These are phyloP conservation scores for Bipolaris victoriae DNA, from an alignment of 2,329 filamentous ascomycete species.

Conservation along the genomic window DNA sequence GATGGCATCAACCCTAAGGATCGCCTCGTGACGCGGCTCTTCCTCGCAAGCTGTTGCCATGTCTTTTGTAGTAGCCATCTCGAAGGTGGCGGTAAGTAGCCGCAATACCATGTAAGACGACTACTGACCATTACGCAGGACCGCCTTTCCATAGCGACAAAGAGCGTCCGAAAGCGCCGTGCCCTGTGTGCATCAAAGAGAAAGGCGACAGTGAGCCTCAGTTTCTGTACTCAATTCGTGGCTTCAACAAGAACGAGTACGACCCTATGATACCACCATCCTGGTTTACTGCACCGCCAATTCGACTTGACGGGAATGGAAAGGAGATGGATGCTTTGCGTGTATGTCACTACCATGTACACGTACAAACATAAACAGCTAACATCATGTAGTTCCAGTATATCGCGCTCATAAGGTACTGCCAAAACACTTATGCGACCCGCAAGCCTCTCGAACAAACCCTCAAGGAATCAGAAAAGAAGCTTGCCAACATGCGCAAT, in stretches of 20 bases:
- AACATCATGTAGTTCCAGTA: slow-evolving; percentile 56
- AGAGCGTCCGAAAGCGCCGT: slow-evolving; percentile 51
- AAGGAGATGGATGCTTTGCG: slow-evolving; percentile 52
- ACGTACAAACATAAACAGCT: slow-evolving; percentile 1
- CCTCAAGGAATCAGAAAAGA: slow-evolving; percentile 28
- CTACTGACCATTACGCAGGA: slow-evolving; percentile 38
- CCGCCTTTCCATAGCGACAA: slow-evolving; percentile 54
- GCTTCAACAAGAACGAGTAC: slow-evolving; percentile 50
- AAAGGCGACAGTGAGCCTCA: slow-evolving; percentile 44
- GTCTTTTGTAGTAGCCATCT: slow-evolving; percentile 57
- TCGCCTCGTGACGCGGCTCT: slow-evolving; percentile 53
- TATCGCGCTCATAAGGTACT: slow-evolving; percentile 36
- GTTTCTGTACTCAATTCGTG: slow-evolving; percentile 54
- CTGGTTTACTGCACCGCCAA: slow-evolving; percentile 55
- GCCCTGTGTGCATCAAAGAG: slow-evolving; percentile 53
- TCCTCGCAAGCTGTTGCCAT: slow-evolving; percentile 57
- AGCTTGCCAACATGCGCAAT: slow-evolving; percentile 36
- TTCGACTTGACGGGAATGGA: slow-evolving; percentile 46
- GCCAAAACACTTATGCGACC: slow-evolving; percentile 28
- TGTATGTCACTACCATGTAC: slow-evolving; percentile 33
- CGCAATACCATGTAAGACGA: neutral
- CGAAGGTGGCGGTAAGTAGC: slow-evolving; percentile 54
- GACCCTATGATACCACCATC: slow-evolving; percentile 52
- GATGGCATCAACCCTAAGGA: slow-evolving; percentile 46
- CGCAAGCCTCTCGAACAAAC: slow-evolving; percentile 26